Evolutionary conservation across 768 basidiomycete genomes (phyloP).

Genomic region (Mycena epipterygia): DNA sequence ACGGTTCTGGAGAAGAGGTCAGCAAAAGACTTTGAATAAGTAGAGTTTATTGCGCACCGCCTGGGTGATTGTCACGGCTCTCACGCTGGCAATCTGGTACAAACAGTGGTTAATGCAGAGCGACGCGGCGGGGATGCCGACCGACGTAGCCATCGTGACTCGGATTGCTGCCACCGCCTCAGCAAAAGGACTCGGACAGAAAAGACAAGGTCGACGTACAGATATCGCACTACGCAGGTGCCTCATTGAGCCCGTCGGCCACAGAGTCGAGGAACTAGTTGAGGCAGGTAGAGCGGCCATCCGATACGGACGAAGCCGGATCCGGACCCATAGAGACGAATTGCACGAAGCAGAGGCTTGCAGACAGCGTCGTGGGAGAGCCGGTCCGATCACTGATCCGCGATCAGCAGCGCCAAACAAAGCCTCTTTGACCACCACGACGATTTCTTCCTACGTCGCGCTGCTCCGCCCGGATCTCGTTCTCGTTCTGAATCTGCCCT

Average conservation of each 20-base stretch:
- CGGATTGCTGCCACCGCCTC: slow-evolving; percentile 14
- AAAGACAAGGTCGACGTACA: slow-evolving; percentile 49
- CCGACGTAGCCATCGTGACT: neutral
- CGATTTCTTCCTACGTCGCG: too few relatives aligned
- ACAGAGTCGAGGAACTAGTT: slow-evolving; percentile 68
- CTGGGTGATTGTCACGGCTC: slow-evolving; percentile 39
- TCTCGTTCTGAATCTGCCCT: too few relatives aligned
- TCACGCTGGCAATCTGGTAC: slow-evolving; percentile 48
- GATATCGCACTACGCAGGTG: slow-evolving; percentile 77
- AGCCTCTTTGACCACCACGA: too few relatives aligned
- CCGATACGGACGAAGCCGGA: too few relatives aligned
- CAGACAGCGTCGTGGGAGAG: too few relatives aligned
- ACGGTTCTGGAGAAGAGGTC: slow-evolving; percentile 53
- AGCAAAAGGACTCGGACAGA: slow-evolving; percentile 6
- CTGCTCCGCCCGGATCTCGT: too few relatives aligned
- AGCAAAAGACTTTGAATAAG: slow-evolving; percentile 38
- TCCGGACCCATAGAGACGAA: too few relatives aligned
- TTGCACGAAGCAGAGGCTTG: too few relatives aligned
- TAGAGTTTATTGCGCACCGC: slow-evolving; percentile 53
- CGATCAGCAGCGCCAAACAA: too few relatives aligned
- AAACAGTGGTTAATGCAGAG: slow-evolving; percentile 1
- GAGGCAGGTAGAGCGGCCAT: slow-evolving; percentile 52
- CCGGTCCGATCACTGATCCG: too few relatives aligned
- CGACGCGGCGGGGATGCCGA: slow-evolving; percentile 4
- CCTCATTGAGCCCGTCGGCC: slow-evolving; percentile 52